Conservation (phyloP, 768 basidiomycete species). For the Suillus plorans region DNA sequence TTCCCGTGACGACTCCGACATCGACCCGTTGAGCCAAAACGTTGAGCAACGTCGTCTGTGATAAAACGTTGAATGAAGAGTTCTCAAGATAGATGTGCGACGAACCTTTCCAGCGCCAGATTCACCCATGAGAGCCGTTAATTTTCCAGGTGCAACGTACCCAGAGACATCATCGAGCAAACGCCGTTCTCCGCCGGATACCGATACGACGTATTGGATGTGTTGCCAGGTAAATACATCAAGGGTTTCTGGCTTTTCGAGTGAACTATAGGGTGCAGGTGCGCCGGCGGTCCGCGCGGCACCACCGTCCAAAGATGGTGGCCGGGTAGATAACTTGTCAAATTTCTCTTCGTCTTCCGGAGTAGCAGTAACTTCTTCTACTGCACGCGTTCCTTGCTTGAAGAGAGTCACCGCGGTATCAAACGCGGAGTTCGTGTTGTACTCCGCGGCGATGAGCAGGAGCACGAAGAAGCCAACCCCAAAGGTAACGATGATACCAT, state of each 20-base stretch:
- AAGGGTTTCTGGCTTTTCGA: slow-evolving; percentile 29
- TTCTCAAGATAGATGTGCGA: background rate
- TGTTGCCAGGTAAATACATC: slow-evolving; percentile 80
- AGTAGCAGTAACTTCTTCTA: background rate
- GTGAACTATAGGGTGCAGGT: slow-evolving; percentile 26
- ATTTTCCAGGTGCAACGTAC: slow-evolving; percentile 49
- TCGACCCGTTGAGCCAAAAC: slow-evolving; percentile 52
- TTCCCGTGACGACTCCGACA: slow-evolving; percentile 49
- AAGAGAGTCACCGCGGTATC: slow-evolving; percentile 32
- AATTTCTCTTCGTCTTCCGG: slow-evolving; percentile 20
- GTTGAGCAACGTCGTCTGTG: slow-evolving; percentile 58
- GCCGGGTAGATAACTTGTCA: background rate
- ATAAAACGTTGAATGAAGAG: background rate
- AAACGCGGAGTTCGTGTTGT: slow-evolving; percentile 26
- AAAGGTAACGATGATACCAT: slow-evolving; percentile 48
- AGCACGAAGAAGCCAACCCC: slow-evolving; percentile 36
- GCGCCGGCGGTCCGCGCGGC: background rate
- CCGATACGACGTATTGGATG: slow-evolving; percentile 62
- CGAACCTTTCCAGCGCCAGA: slow-evolving; percentile 32
- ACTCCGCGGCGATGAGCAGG: slow-evolving; percentile 38
- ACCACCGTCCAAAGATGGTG: background rate
- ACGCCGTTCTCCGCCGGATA: slow-evolving; percentile 36
- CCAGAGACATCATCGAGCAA: slow-evolving; percentile 48
- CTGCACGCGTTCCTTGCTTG: slow-evolving; percentile 11
- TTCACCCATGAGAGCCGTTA: slow-evolving; percentile 53